These are phyloP conservation scores for Colletotrichum paranaense DNA, from an alignment of 2,329 filamentous ascomycete genomes.

Conservation along the genomic window DNA sequence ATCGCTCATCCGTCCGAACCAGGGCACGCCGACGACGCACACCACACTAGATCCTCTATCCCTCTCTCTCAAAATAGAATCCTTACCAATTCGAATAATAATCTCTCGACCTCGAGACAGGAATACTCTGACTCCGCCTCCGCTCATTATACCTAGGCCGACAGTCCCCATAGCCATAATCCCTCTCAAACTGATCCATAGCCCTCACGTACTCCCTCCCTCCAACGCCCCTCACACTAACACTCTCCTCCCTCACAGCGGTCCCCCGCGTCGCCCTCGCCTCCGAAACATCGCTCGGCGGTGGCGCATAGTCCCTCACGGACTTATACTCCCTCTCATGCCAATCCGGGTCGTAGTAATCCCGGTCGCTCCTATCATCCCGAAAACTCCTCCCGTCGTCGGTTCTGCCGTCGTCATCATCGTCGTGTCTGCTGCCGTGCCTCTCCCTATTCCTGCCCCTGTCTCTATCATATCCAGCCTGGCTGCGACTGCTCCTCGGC, in stretches of 20 bases:
- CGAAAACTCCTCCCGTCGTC: background rate
- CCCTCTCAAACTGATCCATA: slow-evolving; percentile 9
- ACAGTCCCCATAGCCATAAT: slow-evolving; percentile 8
- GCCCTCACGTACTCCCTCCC: slow-evolving; percentile 6
- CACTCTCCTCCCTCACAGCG: background rate
- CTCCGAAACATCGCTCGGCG: slow-evolving; percentile 6
- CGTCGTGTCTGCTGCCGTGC: background rate
- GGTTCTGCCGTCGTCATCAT: background rate
- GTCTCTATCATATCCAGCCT: background rate
- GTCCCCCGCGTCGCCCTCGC: background rate
- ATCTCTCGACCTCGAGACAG: slow-evolving; percentile 7
- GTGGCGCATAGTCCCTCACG: slow-evolving; percentile 20
- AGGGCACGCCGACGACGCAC: no score
- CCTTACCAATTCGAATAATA: slow-evolving; percentile 18
- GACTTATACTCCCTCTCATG: slow-evolving; percentile 23
- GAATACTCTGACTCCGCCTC: slow-evolving; percentile 28
- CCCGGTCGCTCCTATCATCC: slow-evolving; percentile 13
- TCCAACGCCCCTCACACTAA: background rate
- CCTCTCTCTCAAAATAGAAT: background rate
- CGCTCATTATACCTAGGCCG: slow-evolving; percentile 14
- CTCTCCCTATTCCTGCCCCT: background rate
- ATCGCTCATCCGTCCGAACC: no score
- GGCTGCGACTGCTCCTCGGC: slow-evolving; percentile 12
- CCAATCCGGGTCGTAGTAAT: slow-evolving; percentile 21
- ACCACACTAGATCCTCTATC: no score